Conservation (phyloP, 257 asterid species). For the Misopates orontium region DNA sequence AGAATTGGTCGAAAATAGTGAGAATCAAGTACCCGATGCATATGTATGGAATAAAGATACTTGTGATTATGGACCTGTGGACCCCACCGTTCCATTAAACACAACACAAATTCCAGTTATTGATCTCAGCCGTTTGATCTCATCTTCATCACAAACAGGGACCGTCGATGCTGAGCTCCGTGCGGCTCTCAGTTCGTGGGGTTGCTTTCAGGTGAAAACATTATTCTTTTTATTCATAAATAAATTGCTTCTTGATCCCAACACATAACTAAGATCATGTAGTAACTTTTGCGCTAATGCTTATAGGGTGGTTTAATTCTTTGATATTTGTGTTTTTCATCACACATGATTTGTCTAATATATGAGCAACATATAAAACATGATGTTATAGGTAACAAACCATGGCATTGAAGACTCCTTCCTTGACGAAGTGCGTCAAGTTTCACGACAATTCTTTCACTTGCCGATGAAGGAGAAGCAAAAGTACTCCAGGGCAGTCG, state of each 20-base stretch:
- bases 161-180: conserved; percentile 38
- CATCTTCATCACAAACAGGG: conserved; percentile 26
- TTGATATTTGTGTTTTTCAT: too few species aligned
- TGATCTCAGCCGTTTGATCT: conserved; percentile 34
- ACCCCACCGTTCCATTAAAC: conserved; percentile 25
- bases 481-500: conserved; percentile 35
- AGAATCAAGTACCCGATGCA: conserved; percentile 43
- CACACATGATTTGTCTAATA: too few species aligned
- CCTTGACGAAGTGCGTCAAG: conserved; percentile 41
- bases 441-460: conserved; percentile 43
- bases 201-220: conserved; percentile 92
- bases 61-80: conserved; percentile 31
- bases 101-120: conserved; percentile 43
- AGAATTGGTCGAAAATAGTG: conserved; percentile 42
- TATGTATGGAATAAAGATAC: conserved; percentile 34
- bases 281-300: too few species aligned
- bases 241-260: too few species aligned
- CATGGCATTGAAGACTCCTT: conserved; percentile 52
- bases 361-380: too few species aligned
- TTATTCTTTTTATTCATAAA: too few species aligned
- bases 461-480: conserved; percentile 60
- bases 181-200: conserved; percentile 54
- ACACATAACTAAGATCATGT: too few species aligned
- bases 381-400: conserved; percentile 47
- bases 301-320: too few species aligned